Evolutionary conservation across 2,329 filamentous ascomycete species (phyloP).

Genomic region (Neofusicoccum kwambonambiense): DNA sequence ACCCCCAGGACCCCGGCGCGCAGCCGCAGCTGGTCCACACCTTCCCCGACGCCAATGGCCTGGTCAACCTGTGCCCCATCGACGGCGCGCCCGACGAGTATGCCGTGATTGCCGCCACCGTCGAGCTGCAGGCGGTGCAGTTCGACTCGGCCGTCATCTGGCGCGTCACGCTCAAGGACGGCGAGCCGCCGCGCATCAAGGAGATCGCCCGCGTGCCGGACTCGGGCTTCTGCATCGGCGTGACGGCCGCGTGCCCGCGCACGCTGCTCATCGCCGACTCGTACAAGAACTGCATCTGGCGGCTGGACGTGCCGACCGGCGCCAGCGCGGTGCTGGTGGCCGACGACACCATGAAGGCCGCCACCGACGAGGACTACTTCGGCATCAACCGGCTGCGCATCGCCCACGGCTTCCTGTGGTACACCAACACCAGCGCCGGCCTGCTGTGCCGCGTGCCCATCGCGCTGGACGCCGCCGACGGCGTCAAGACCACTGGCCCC

Average conservation of each 20-base stretch:
- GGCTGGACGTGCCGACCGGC: slow-evolving; percentile 6
- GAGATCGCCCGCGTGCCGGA: slow-evolving; percentile 13
- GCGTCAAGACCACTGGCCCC: background rate
- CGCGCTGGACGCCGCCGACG: background rate
- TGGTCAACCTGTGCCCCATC: slow-evolving; percentile 12
- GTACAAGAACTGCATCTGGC: slow-evolving; percentile 17
- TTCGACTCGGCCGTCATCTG: slow-evolving; percentile 12
- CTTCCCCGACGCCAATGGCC: slow-evolving; percentile 16
- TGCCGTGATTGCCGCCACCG: slow-evolving; percentile 12
- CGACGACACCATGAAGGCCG: slow-evolving; percentile 16
- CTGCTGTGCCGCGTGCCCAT: slow-evolving; percentile 15
- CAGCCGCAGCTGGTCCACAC: slow-evolving; percentile 7
- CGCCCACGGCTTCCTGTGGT: slow-evolving; percentile 13
- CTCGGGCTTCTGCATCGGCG: slow-evolving; percentile 14
- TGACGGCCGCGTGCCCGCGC: background rate
- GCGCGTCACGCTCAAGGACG: background rate
- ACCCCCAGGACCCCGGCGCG: slow-evolving; percentile 4
- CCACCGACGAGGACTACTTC: slow-evolving; percentile 12
- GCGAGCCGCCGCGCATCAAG: background rate
- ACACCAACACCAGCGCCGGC: slow-evolving; percentile 17
- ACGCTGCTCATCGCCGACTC: slow-evolving; percentile 15
- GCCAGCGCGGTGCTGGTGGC: background rate
- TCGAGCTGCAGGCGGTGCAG: slow-evolving; percentile 9
- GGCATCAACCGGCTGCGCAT: slow-evolving; percentile 16
- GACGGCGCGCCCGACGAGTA: slow-evolving; percentile 4